Base-by-base conservation (phyloP, 2,329 filamentous ascomycete species). In the Thermothelomyces thermophilus region DNA sequence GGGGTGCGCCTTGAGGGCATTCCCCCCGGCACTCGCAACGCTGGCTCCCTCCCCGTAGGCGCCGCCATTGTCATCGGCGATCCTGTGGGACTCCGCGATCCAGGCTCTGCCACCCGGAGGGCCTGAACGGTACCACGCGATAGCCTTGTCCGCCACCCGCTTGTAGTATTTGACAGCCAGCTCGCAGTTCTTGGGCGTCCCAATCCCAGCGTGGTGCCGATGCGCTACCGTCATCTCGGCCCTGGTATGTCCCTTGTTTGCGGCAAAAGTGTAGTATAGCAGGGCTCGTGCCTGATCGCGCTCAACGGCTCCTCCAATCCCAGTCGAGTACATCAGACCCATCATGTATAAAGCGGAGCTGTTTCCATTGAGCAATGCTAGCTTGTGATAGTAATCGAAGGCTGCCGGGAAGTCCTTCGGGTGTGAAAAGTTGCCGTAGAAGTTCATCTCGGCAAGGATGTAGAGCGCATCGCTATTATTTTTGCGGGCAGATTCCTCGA, bases 31-130 rank as follows among this genome's bases (percentile, higher is more conserved):
- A 63, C 90, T 96, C 20, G 85, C 84, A 34, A 85, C 87, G 64
- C 91, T 97, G 11, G 93, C 93, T 3, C 93, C 94, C 68, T 95
- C 89, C 41, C 93, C 94, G 64, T 96, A 98, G 6, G 95, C 86
- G 37, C 93, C 93, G 7, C 93, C 94, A 26, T 84, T 74, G 42
- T 96, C 89, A 62, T 98, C 94, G 3, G 90, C 87, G 60, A 96
- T 86, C 50, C 88, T 82, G 70, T 87, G 94, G 6, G 85, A 81
- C 63, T 96, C 86, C 26, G 80, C 78, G 2, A 84, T 75, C 74
- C 94, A 84, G 28, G 79, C 75, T 68, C 86, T 83, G 4, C 93
- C 93, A 10, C 91, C 91, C 0, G 93, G 91, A 1, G 93, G 91
- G 0, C 93, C 94, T 4, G 89, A 89, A 40, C 88, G 82, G 66